Evolutionary conservation across 805 yeast species (phyloP), one percentile per base, ranked within the genome.

Genomic region (Nakazawaea peltata): DNA sequence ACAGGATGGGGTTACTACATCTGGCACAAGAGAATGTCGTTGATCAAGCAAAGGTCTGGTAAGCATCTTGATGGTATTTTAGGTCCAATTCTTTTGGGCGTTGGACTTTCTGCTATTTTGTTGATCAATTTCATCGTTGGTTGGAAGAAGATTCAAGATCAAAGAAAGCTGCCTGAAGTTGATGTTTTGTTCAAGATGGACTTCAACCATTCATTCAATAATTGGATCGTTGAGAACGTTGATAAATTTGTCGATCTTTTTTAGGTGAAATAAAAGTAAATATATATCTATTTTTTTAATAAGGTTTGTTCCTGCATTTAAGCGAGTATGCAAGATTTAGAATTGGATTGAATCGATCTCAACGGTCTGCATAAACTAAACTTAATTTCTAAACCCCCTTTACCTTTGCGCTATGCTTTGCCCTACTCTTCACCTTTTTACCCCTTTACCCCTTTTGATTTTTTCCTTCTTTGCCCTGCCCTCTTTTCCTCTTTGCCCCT

Each of bases 1-100:
- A 90, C 94, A 30, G 46, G 74, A 19, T 90, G 98, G 98, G 95
- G 95, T 19, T 90, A 86, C 59, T 68, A 63, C 42, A 75, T 82
- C 36, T 90, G 83, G 59, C 60, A 74, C 52, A 68, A 65, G 45
- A 74, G 98, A 53, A 64, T 88, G 44, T 67, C 66, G 23, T 69
- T 80, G 37, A 92, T 90, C 53, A 74, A 69, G 54, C 78, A 76
- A 54, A 76, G 97, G 57, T 81, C 87, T 19, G 94, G 90, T 33
- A 72, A 71, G 47, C 97, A 88, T 57, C 67, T 90, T 48, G 97
- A 90, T 61, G 88, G 85, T 31, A 79, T 94, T 35, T 50, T 82
- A 38, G 98, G 98, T 10, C 98, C 98, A 0, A 52, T 92, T 34
- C 63, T 88, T 12, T 69, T 92, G 28, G 84, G 92, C 4, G 41